Evolutionary conservation across 2,329 filamentous ascomycete genomes (phyloP).

Genomic region (Penicillium vulpinum): DNA sequence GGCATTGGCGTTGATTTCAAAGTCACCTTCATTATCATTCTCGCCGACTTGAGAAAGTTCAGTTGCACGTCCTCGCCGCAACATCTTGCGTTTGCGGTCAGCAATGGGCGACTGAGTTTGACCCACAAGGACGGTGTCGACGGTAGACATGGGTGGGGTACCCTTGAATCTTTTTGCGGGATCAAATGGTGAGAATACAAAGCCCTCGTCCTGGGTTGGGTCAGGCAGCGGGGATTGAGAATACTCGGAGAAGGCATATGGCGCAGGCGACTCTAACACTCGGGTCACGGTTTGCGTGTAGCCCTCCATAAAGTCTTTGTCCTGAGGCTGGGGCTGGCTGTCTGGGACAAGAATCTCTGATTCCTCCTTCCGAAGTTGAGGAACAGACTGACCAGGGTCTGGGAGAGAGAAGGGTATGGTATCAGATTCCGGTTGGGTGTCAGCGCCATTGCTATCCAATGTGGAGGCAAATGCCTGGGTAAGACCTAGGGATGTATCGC

Average conservation of each 20-base stretch:
- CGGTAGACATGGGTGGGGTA: conserved; percentile 63
- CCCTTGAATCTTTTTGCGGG: conserved; percentile 64
- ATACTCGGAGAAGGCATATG: conserved; percentile 57
- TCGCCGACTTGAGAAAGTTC: conserved; percentile 51
- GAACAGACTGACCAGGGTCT: conserved; percentile 58
- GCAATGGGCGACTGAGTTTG: conserved; percentile 64
- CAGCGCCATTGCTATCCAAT: conserved; percentile 64
- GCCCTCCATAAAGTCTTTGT: conserved; percentile 47
- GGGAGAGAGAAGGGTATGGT: conserved; percentile 49
- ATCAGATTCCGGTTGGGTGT: conserved; percentile 51
- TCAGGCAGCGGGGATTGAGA: conserved; percentile 73
- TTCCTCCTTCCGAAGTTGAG: conserved; percentile 61
- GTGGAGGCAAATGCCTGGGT: conserved; percentile 91
- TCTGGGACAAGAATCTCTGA: conserved; percentile 62
- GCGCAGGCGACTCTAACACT: conserved; percentile 39
- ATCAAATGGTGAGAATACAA: conserved; percentile 71
- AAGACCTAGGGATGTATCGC: conserved; percentile 61
- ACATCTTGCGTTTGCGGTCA: conserved; percentile 58
- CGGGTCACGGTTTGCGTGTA: conserved; percentile 36
- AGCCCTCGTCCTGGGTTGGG: conserved; percentile 78
- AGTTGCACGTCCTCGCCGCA: conserved; percentile 49
- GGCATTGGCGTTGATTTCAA: conserved; percentile 51
- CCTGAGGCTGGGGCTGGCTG: conserved; percentile 52
- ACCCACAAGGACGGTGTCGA: conserved; percentile 65
- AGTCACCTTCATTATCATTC: conserved; percentile 34